Base-by-base conservation (phyloP, 169 alveolate genomes). In the Babesia sp. region DNA sequence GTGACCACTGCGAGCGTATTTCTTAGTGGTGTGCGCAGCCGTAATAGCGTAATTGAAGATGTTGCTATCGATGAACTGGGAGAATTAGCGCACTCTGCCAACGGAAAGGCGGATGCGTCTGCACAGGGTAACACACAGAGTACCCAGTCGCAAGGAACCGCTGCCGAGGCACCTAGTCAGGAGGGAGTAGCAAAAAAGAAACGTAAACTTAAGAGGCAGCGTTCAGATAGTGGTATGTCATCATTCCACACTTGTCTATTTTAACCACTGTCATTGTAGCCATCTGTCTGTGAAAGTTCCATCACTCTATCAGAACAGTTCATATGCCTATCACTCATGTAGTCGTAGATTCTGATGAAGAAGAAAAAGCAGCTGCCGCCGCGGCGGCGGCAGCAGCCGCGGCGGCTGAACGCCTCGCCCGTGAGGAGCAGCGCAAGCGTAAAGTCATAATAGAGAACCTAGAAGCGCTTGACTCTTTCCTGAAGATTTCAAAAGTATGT, bases 141-240 rank as follows among this genome's bases (percentile, higher is more conserved):
- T 6, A 6, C 29, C 20, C 24, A 16, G 22, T 22, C 55, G 46
- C 79, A 20, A 8, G 9, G 41, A 39, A 33, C 26, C 44, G 22
- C 26, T 22, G 50, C 28, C n/a, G n/a, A n/a, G 0, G 69, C 12
- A 12, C 70, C 46, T 0, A 22, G 33, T 5, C 3, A n/a, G 14
- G 55, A 57, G 34, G n/a, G 20, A 29, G 68, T n/a, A 3, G 34
- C 42, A 31, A 76, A 79, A 60, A 68, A 70, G 45, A 68, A 61
- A 36, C 22, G 59, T 8, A 68, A 79, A 66, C 61, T 68, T 5
- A 68, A 79, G 51, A 66, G 55, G 18, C 73, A 74, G 36, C 85
- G 66, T 20, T 18, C 33, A 2, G 37, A 59, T 28, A 33, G 71
- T 7, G 69, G 71, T 60, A 60, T 0, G 71, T 60, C n/a, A 39